Evolutionary conservation across 768 basidiomycete genomes (phyloP), one percentile per base, ranked within the genome.

Genomic region (Mycena alexandri): DNA sequence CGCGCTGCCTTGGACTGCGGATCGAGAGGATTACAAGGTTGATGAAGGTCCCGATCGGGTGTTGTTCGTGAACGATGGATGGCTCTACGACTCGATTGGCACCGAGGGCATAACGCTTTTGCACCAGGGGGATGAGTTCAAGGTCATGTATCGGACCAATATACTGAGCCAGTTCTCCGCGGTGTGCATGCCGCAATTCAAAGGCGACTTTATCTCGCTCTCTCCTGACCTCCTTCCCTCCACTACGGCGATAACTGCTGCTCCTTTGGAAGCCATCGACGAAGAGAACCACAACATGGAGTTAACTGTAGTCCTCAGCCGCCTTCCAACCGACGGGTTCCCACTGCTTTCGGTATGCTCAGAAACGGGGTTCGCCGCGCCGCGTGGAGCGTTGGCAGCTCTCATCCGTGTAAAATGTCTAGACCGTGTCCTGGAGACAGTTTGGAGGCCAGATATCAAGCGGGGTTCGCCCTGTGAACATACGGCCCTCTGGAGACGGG

Each of bases 361-460:
- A 6, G 24, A 46, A 21, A 22, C 41, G 8, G 56, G 25, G 17
- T 59, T 62, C 50, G 33, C 61, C 36, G 52, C 65, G 5, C 68
- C 70, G 21, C 63, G 59, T 19, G 65, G 65, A 21, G 67, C 70
- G 2, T 24, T 71, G 21, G 64, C 67, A 14, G 65, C 66, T n/a
- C 57, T 63, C 22, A 48, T 73, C 51, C 50, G 63, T 29, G 68
- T 65, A 5, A 44, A 42, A 13, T 55, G 47, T 38, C 59, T 60
- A 5, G 64, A 68, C 21, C 63, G 70, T 6, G 56, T 68, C 44
- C 42, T 71, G 21, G 67, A 71, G 43, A 69, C 72, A 8, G 53
- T 69, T 46, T 73, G 72, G 72, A 71, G 59, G 55, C 72, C 70
- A 16, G 48, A 71, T 33, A 64, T 73, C 6, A 43, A 46, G 7